These are phyloP conservation scores for Geoglossum cookeanum DNA, from an alignment of 2,329 filamentous ascomycete genomes.

Conservation along the genomic window DNA sequence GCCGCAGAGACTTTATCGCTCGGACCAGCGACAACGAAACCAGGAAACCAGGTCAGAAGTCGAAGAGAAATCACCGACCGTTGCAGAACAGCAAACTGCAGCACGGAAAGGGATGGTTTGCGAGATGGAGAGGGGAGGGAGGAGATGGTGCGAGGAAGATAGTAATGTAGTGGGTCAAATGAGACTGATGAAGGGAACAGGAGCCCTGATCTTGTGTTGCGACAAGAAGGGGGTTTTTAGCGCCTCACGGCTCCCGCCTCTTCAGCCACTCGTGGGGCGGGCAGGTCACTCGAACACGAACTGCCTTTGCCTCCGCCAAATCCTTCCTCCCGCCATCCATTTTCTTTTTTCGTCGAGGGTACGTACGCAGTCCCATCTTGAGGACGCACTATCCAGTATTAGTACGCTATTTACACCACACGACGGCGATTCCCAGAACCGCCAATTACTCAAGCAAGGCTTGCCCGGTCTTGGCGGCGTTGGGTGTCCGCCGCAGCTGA, in stretches of 20 bases:
- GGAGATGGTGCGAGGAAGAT: not conserved
- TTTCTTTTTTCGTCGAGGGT: not conserved
- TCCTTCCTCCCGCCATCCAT: not conserved
- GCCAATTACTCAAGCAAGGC: not conserved
- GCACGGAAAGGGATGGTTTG: not conserved
- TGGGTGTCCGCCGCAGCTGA: not conserved
- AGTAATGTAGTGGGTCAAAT: not conserved
- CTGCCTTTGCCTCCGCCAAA: not conserved
- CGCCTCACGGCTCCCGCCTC: constrained; percentile 1
- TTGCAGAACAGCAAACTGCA: not conserved
- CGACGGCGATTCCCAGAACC: not conserved
- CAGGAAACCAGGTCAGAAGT: not conserved
- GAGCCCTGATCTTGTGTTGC: constrained; percentile 1
- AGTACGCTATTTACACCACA: not conserved
- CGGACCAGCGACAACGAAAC: constrained; percentile 1
- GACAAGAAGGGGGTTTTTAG: constrained; percentile 1
- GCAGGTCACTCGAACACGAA: not conserved
- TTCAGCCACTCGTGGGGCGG: not conserved
- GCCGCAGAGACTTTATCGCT: not conserved
- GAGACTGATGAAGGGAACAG: not conserved
- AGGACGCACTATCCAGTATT: not conserved
- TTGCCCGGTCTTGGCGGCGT: not conserved
- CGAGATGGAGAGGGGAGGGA: not conserved
- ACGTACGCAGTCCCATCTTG: not conserved
- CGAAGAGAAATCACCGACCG: not conserved